Evolutionary conservation across 2,329 filamentous ascomycete genomes (phyloP), one percentile per base, ranked within the genome.

Genomic region (Rasamsonia emersonii): DNA sequence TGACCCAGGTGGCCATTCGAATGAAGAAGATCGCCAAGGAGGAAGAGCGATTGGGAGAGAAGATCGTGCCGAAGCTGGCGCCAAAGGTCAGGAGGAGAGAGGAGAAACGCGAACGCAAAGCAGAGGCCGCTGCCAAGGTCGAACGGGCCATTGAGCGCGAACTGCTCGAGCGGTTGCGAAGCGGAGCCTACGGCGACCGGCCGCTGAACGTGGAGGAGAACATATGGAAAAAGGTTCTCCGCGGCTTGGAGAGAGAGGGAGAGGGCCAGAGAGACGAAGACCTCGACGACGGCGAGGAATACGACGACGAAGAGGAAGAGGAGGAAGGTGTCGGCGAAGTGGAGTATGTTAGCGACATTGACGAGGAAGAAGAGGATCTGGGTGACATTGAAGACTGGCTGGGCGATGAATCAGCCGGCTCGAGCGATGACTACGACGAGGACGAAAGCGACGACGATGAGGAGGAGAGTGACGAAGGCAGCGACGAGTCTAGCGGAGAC

Each of bases 341-440:
- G 28, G 86, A 96, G 65, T 96, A 95, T 50, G 85, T 96, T 37
- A 89, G 83, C 51, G 91, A 95, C 56, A 64, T 93, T 35, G 88
- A 88, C 28, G 86, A 73, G 39, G 73, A 75, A 45, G 64, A 85
- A 13, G 77, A 73, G 32, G 82, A 86, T 51, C 74, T 96, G 30
- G 85, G 95, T 59, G 89, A 96, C 55, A 94, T 96, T 33, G 84
- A 96, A 59, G 89, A 96, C 53, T 96, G 89, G 89, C 69, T 95
- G 30, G 86, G 80, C 46, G 85, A 77, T 39, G 82, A 73, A 36
- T 75, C 71, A 38, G 68, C 60, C 1, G 69, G 68, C 30, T 67
- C 65, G 21, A 63, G 58, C 34, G 61, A 59, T 18, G 53, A 59
- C 21, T 62, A 62, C 18, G 64, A 63, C 4, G 62, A 64, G 3